These are phyloP conservation scores for Pseudohyphozyma bogoriensis DNA, from an alignment of 768 basidiomycete species.

Conservation along the genomic window DNA sequence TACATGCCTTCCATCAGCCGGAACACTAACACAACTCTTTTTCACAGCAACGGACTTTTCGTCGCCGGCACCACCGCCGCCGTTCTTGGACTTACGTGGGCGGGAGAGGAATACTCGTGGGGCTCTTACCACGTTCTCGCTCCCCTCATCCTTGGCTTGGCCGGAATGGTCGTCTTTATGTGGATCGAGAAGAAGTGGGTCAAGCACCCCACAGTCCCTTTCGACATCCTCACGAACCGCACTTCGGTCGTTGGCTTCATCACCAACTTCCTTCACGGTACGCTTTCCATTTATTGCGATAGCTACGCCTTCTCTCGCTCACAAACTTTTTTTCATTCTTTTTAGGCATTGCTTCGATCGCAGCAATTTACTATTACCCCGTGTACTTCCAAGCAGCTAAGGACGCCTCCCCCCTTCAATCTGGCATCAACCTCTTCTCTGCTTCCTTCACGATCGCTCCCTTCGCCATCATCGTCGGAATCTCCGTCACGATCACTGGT, in stretches of 20 bases:
- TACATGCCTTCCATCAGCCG: constrained; percentile 37
- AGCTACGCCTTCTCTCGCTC: too few species aligned
- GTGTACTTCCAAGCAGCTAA: constrained; percentile 47
- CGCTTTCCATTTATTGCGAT: too few species aligned
- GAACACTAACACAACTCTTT: too few species aligned
- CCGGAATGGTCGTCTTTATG: constrained; percentile 53
- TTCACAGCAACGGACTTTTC: constrained; percentile 39
- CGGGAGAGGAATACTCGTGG: constrained; percentile 45
- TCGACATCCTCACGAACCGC: constrained; percentile 38
- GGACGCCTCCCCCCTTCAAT: constrained; percentile 38
- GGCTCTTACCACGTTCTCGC: constrained; percentile 39
- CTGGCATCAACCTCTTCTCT: constrained; percentile 36
- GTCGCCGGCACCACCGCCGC: constrained; percentile 32
- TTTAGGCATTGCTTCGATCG: too few species aligned
- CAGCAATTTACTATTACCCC: too few species aligned
- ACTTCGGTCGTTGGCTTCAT: constrained; percentile 39
- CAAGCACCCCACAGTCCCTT: constrained; percentile 35
- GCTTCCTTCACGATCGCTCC: constrained; percentile 40
- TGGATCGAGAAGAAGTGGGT: constrained; percentile 50
- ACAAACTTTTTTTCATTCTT: too few species aligned
- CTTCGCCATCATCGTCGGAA: constrained; percentile 40
- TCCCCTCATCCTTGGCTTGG: constrained; percentile 46
- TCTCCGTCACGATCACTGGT: constrained; percentile 38
- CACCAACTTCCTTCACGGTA: constrained; percentile 38
- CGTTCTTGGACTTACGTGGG: constrained; percentile 47